These are phyloP conservation scores for Dendrobium huoshanense DNA, from an alignment of 106 monocot genomes.

Conservation along the genomic window DNA sequence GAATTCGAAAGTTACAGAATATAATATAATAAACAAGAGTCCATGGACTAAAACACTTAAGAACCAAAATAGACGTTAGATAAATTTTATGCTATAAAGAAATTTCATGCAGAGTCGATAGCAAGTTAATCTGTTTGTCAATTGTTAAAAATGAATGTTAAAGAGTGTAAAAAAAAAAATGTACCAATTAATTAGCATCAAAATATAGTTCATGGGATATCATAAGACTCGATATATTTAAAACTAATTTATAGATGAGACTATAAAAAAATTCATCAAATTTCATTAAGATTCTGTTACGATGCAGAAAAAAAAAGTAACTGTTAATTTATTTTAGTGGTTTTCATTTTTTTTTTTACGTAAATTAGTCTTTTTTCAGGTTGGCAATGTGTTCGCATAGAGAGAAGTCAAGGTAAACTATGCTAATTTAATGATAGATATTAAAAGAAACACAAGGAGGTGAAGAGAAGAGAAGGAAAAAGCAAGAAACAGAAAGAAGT, in stretches of 20 bases:
- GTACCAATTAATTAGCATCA: background rate
- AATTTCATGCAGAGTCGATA: background rate
- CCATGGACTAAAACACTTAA: background rate
- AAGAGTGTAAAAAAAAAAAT: background rate
- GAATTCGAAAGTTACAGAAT: background rate
- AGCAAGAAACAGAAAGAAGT: background rate
- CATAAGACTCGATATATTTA: background rate
- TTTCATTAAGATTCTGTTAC: background rate
- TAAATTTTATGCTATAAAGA: background rate
- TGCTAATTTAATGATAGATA: background rate
- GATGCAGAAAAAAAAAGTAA: background rate
- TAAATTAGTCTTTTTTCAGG: background rate
- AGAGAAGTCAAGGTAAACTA: background rate
- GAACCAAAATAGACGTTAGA: background rate
- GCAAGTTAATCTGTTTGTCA: background rate
- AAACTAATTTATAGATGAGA: background rate
- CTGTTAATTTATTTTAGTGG: background rate
- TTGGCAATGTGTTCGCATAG: background rate
- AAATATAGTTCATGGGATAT: background rate
- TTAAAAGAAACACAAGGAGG: background rate
- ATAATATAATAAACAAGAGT: background rate
- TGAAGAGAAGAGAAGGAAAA: background rate
- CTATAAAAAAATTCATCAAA: background rate
- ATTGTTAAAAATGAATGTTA: background rate
- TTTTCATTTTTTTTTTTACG: background rate